Conservation (phyloP, 176 grass and related monocot genomes). For the Raddia distichophylla region DNA sequence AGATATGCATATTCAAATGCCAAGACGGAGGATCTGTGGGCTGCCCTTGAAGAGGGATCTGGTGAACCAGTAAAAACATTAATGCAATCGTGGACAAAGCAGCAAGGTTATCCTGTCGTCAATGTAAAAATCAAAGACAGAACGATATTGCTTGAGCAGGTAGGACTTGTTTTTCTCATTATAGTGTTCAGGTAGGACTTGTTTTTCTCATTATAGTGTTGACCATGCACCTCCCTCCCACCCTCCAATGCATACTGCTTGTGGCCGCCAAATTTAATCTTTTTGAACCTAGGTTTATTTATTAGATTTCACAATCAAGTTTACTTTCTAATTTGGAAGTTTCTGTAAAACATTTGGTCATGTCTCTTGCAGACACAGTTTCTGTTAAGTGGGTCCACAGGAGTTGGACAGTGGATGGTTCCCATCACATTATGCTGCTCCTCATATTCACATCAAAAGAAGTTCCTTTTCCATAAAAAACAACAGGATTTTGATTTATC, state of each 20-base stretch:
- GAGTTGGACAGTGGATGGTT: conserved; percentile 83
- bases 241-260: no score
- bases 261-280: no score
- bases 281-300: background rate
- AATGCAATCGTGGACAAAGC: conserved; percentile 98
- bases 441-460: conserved; percentile 71
- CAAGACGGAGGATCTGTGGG: conserved; percentile 95
- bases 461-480: conserved; percentile 72
- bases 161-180: conserved; percentile 10
- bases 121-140: conserved; percentile 61
- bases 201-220: no score
- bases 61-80: conserved; percentile 81
- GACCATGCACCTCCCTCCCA: no score
- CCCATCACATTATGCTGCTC: conserved; percentile 82
- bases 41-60: conserved; percentile 90
- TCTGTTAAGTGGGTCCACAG: conserved; percentile 68
- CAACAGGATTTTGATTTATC: conserved; percentile 57
- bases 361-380: conserved; percentile 77
- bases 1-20: conserved; percentile 91
- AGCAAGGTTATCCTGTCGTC: conserved; percentile 93
- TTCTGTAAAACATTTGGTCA: conserved; percentile 30
- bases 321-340: background rate
- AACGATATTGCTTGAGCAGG: conserved; percentile 79
- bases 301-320: conserved; percentile 11
- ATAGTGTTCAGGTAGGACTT: no score